phyloP scores from a whole-genome alignment of 2,329 filamentous ascomycete genomes.

The Nemania sp. region DNA sequence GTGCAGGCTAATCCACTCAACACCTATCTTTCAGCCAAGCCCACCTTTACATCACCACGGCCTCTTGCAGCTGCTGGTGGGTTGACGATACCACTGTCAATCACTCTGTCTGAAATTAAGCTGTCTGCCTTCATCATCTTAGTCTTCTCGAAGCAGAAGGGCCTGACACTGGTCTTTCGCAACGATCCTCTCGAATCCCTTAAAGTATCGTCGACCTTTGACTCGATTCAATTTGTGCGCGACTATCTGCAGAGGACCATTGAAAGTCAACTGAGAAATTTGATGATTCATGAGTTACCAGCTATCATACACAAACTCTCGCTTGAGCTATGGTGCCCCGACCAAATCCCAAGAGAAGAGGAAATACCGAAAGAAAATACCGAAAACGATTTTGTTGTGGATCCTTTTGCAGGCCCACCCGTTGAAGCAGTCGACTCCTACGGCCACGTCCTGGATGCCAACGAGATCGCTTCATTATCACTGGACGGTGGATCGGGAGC shows the following conservation, averaged over 20 bases:
- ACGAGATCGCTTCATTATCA: slow-evolving; percentile 74
- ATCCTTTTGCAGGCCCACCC: slow-evolving; percentile 81
- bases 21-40: slow-evolving; percentile 90
- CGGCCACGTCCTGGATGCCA: slow-evolving; percentile 75
- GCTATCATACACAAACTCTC: slow-evolving; percentile 95
- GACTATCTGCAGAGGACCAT: slow-evolving; percentile 97
- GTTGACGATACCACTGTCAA: slow-evolving; percentile 95
- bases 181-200: slow-evolving; percentile 98
- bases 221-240: slow-evolving; percentile 97
- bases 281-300: slow-evolving; percentile 98
- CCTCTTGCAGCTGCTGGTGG: slow-evolving; percentile 89
- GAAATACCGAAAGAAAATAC: slow-evolving; percentile 54
- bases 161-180: slow-evolving; percentile 92
- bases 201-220: slow-evolving; percentile 98
- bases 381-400: slow-evolving; percentile 64
- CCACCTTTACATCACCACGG: slow-evolving; percentile 88
- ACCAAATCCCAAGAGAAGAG: slow-evolving; percentile 72
- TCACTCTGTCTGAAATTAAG: slow-evolving; percentile 93
- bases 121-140: slow-evolving; percentile 96
- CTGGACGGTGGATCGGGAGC: slow-evolving; percentile 79
- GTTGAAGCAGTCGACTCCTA: slow-evolving; percentile 80
- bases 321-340: slow-evolving; percentile 84
- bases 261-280: slow-evolving; percentile 83
- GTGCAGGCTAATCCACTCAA: slow-evolving; percentile 88
- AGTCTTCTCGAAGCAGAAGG: slow-evolving; percentile 97